Percentiles rank a stretch among this genome's conserved stretches.
These are phyloP conservation scores for Jasminum sambac DNA, from an alignment of 257 asterid genomes.

Conservation along the genomic window DNA sequence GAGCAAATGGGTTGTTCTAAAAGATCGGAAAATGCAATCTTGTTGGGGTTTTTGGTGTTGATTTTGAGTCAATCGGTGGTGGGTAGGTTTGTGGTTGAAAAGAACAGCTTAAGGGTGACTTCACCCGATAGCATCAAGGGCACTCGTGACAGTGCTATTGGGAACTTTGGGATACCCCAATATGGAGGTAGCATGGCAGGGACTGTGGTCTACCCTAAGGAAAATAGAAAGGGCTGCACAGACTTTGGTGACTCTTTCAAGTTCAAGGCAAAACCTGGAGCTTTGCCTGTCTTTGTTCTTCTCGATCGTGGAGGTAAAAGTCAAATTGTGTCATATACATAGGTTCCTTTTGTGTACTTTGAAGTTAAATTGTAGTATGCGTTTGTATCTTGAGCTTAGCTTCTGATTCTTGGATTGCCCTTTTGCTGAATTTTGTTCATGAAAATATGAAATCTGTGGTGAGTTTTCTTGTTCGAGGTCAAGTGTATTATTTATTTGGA, in stretches of 20 bases:
- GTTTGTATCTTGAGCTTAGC: conserved; percentile 7
- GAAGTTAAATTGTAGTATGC: conserved; percentile 1
- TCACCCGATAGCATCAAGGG: conserved; percentile 84
- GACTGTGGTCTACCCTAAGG: conserved; percentile 65
- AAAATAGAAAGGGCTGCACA: conserved; percentile 73
- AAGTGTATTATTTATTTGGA: conserved; percentile 5
- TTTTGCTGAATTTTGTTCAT: background rate
- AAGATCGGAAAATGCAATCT: conserved; percentile 41
- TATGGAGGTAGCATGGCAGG: conserved; percentile 97
- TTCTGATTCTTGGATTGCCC: conserved; percentile 9
- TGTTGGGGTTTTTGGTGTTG: conserved; percentile 47
- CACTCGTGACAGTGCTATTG: conserved; percentile 79
- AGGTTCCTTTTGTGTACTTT: too few relatives aligned
- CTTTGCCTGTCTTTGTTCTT: conserved; percentile 78
- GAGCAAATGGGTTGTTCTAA: conserved; percentile 52
- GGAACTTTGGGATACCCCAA: conserved; percentile 91
- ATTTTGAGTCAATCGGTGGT: conserved; percentile 40
- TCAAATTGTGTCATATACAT: too few relatives aligned
- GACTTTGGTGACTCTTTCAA: conserved; percentile 69
- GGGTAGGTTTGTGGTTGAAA: conserved; percentile 88
- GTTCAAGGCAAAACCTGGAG: conserved; percentile 73
- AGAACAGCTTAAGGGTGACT: conserved; percentile 83
- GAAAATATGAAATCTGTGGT: background rate
- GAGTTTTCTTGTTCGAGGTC: conserved; percentile 3
- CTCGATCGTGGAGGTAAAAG: conserved; percentile 90